Conservation (phyloP, 2,329 filamentous ascomycete species). For the Sporothrix inflata region DNA sequence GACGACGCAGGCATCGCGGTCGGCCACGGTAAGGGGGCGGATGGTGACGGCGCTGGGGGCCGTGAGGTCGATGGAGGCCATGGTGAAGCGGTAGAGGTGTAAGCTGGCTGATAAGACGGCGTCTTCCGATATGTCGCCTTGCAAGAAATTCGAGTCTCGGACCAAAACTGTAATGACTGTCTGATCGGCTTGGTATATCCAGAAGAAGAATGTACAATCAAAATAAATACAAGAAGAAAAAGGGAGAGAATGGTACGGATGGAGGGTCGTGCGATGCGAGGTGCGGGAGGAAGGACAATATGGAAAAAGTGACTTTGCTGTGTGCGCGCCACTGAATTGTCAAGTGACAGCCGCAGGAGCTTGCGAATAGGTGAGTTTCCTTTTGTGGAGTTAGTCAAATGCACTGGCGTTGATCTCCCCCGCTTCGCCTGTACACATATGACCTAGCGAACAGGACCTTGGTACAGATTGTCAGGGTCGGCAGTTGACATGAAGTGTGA, state of each 20-base stretch:
- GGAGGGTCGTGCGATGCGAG: neutral
- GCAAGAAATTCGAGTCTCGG: neutral
- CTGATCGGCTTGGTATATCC: neutral
- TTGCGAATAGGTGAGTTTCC: neutral
- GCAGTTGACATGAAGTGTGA: neutral
- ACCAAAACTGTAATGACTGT: neutral
- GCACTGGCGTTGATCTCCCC: neutral
- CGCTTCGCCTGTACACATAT: neutral
- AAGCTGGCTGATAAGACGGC: neutral
- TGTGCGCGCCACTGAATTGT: neutral
- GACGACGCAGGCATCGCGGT: conserved; percentile 62
- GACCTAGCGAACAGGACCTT: neutral
- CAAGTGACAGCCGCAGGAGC: neutral
- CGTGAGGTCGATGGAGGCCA: conserved; percentile 20
- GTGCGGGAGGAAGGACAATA: neutral
- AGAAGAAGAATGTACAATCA: neutral
- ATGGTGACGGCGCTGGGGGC: conserved; percentile 51
- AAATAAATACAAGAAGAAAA: neutral
- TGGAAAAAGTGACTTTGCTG: neutral
- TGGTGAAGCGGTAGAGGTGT: neutral
- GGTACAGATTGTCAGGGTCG: neutral
- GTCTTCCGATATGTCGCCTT: neutral
- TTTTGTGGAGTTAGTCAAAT: conserved; percentile 12
- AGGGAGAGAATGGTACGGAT: neutral
- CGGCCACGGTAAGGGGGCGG: conserved; percentile 69